Evolutionary conservation across 306 rosid genomes (phyloP).

Genomic region (Lathyrus tuberosus): DNA sequence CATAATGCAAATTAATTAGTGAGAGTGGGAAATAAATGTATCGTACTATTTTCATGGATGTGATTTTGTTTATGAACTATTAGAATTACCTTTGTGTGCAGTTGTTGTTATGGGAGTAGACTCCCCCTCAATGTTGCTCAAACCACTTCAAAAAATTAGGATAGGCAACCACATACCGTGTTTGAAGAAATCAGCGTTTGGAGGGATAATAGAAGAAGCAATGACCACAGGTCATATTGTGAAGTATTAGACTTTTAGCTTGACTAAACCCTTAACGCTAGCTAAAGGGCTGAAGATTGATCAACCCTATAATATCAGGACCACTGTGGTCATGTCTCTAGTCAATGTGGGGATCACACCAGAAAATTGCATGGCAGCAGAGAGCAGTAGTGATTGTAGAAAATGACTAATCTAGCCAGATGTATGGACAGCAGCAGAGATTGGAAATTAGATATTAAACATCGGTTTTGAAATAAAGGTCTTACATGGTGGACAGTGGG

Average conservation of each 20-base stretch:
- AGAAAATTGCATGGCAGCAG: background rate
- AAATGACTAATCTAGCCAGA: background rate
- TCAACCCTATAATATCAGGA: background rate
- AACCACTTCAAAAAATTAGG: background rate
- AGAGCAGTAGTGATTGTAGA: background rate
- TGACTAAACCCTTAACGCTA: background rate
- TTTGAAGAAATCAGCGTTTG: background rate
- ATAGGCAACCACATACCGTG: background rate
- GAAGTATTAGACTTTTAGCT: background rate
- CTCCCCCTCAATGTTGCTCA: background rate
- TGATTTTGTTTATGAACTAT: background rate
- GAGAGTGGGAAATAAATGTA: background rate
- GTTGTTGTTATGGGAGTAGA: background rate
- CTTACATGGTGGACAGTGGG: background rate
- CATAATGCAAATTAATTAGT: background rate
- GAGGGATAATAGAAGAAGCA: background rate
- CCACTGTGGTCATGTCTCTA: background rate
- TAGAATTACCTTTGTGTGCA: background rate
- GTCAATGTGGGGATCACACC: no score
- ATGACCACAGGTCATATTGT: background rate
- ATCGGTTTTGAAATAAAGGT: background rate
- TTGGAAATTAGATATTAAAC: background rate
- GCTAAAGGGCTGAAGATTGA: background rate
- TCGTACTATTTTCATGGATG: background rate
- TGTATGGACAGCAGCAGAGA: background rate